These are phyloP conservation scores for Moesziomyces sp. DNA, from an alignment of 1,284 basidiomycete species.

Conservation along the genomic window DNA sequence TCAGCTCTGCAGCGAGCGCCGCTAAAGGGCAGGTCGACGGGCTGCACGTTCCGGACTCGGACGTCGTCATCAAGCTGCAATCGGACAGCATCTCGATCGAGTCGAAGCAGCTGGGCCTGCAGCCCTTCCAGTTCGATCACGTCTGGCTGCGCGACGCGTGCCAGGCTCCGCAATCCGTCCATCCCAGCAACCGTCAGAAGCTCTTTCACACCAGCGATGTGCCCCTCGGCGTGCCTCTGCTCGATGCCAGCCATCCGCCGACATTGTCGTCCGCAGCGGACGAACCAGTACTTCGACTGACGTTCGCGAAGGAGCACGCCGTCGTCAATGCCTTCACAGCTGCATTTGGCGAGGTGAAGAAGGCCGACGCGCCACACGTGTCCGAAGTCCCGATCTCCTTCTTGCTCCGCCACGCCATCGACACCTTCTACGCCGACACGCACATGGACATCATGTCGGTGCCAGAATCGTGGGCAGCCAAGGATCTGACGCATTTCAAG, in stretches of 20 bases:
- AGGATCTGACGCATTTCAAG: constrained; percentile 54
- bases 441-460: constrained; percentile 61
- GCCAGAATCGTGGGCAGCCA: constrained; percentile 54
- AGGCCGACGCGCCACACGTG: constrained; percentile 36
- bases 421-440: constrained; percentile 62
- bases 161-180: constrained; percentile 74
- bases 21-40: constrained; percentile 1
- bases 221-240: constrained; percentile 70
- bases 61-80: constrained; percentile 30
- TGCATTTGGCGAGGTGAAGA: constrained; percentile 35
- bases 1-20: constrained; percentile 8
- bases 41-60: constrained; percentile 27
- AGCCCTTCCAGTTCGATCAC: constrained; percentile 56
- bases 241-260: constrained; percentile 66
- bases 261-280: constrained; percentile 18
- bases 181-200: constrained; percentile 81
- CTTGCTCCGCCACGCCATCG: constrained; percentile 70
- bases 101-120: constrained; percentile 48
- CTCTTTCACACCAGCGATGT: constrained; percentile 75
- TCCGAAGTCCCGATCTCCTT: constrained; percentile 69
- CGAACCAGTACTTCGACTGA: constrained; percentile 38
- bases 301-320: constrained; percentile 39
- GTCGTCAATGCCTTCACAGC: constrained; percentile 60
- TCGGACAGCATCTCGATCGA: constrained; percentile 62
- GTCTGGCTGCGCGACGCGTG: constrained; percentile 74